Evolutionary conservation across 225 moss, liverwort and hornwort species (phyloP).

Genomic region (Neckera pumila): DNA sequence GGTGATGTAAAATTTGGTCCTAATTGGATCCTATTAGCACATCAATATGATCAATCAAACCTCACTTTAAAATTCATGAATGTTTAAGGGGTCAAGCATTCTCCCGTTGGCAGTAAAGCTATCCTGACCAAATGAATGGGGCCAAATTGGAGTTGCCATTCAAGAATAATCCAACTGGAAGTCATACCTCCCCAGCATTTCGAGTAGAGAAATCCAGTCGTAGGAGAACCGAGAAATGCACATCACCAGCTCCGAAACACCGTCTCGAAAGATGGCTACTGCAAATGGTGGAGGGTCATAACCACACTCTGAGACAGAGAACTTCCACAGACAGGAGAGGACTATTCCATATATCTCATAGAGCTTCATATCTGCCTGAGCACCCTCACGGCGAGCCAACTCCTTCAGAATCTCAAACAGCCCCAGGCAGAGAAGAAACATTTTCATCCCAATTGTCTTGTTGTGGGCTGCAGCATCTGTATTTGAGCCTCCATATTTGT

Average conservation of each 20-base stretch:
- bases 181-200: background rate
- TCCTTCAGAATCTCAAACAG: conserved; percentile 13
- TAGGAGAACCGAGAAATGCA: conserved; percentile 10
- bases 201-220: conserved; percentile 18
- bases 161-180: background rate
- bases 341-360: background rate
- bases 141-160: background rate
- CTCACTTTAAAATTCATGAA: background rate
- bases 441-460: conserved; percentile 1
- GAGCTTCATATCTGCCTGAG: background rate
- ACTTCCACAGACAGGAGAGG: conserved; percentile 5
- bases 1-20: background rate
- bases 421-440: conserved; percentile 15
- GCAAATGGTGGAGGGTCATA: background rate
- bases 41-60: background rate
- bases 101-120: background rate
- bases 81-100: background rate
- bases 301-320: background rate
- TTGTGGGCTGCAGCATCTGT: background rate
- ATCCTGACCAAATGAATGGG: background rate
- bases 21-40: background rate
- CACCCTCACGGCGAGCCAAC: background rate
- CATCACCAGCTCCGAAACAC: conserved; percentile 4
- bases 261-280: background rate
- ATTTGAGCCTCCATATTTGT: conserved; percentile 3